Conservation (phyloP, 495 filamentous ascomycete species). For the Aspergillus nidulans region DNA sequence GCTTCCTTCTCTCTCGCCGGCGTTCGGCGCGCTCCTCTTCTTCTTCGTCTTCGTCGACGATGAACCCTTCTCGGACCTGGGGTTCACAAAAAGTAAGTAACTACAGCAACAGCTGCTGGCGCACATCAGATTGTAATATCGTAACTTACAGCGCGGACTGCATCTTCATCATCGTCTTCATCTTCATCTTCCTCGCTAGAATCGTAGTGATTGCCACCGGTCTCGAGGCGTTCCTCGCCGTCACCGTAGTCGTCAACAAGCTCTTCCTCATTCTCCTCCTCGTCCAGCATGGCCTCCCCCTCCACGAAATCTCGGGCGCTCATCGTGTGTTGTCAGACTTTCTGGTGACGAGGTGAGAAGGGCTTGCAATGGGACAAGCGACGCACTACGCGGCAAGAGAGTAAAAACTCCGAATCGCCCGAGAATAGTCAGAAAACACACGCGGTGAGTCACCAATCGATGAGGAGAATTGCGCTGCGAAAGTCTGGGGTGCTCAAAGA, state of each 20-base stretch:
- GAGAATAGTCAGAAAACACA: not conserved
- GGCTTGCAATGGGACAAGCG: not conserved
- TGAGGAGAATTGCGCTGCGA: not conserved
- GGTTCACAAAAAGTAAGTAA: conserved; percentile 2
- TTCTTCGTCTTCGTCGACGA: conserved; percentile 89
- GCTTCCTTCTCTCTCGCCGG: conserved; percentile 62
- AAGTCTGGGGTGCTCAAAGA: conserved; percentile 5
- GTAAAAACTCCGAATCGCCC: not conserved
- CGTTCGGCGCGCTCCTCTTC: conserved; percentile 61
- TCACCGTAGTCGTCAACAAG: conserved; percentile 71
- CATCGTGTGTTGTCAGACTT: conserved; percentile 46
- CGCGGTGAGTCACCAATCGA: not conserved
- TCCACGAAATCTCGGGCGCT: conserved; percentile 76
- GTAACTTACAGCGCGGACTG: conserved; percentile 49
- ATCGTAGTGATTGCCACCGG: conserved; percentile 54
- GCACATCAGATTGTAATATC: not conserved
- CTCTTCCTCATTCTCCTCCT: conserved; percentile 88
- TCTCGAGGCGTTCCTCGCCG: conserved; percentile 51
- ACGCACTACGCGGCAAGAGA: not conserved
- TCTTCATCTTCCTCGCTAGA: conserved; percentile 96
- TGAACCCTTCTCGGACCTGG: conserved; percentile 89
- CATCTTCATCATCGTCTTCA: conserved; percentile 87
- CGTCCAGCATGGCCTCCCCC: conserved; percentile 78
- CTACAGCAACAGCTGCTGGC: not conserved
- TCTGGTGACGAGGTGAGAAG: conserved; percentile 11